phyloP scores from a whole-genome alignment of 2,329 filamentous ascomycete genomes.

The Thelonectria olida region DNA sequence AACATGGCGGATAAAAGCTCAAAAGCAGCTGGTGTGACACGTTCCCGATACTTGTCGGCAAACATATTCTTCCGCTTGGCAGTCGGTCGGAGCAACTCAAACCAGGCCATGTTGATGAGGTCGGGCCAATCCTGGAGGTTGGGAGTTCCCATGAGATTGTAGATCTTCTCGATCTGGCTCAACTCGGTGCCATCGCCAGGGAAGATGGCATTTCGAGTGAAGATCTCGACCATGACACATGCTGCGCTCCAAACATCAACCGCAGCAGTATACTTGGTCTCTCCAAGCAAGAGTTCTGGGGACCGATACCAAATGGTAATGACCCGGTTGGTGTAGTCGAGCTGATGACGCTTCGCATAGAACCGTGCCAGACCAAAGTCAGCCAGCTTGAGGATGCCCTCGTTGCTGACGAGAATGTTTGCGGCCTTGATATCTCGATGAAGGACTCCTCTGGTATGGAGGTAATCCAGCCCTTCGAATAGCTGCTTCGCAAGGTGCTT shows the following conservation, averaged over 20 bases:
- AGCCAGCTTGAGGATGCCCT: constrained; percentile 88
- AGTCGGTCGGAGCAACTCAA: constrained; percentile 85
- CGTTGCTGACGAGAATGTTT: constrained; percentile 93
- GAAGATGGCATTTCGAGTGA: constrained; percentile 92
- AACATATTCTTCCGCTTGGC: constrained; percentile 80
- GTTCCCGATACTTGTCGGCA: constrained; percentile 81
- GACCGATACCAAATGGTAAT: constrained; percentile 92
- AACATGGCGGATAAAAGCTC: constrained; percentile 88
- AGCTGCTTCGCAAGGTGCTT: constrained; percentile 94
- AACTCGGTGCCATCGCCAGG: constrained; percentile 96
- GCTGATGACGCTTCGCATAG: constrained; percentile 88
- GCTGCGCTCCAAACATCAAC: constrained; percentile 98
- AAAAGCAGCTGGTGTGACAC: constrained; percentile 81
- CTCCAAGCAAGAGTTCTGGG: constrained; percentile 88
- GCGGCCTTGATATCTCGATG: constrained; percentile 98
- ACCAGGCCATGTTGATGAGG: constrained; percentile 96
- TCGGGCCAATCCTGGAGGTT: constrained; percentile 87
- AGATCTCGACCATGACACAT: constrained; percentile 96
- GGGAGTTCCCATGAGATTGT: constrained; percentile 88
- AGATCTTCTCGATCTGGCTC: constrained; percentile 96
- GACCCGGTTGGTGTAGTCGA: constrained; percentile 98
- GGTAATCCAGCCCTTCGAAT: constrained; percentile 92
- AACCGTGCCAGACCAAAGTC: constrained; percentile 97
- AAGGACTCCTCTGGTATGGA: constrained; percentile 91
- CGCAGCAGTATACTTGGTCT: constrained; percentile 88